These are phyloP conservation scores for Sphaerosporella brunnea DNA, from an alignment of 495 filamentous ascomycete species.

Conservation along the genomic window DNA sequence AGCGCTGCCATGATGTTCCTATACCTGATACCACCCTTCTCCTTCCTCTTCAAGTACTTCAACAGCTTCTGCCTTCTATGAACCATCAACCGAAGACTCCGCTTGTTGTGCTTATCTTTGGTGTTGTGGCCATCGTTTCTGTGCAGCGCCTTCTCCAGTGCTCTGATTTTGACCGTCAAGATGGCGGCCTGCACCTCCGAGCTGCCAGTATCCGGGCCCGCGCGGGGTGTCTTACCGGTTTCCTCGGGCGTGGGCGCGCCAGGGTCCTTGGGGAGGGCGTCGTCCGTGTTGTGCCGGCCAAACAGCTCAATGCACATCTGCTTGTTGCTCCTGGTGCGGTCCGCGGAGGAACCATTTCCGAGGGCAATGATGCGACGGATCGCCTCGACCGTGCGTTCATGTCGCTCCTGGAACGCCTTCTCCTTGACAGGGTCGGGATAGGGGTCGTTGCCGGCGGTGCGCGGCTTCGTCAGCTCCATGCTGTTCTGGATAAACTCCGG, in stretches of 20 bases:
- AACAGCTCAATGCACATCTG: conserved; percentile 71
- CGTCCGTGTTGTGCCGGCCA: conserved; percentile 81
- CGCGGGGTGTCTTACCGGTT: conserved; percentile 43
- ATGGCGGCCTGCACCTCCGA: conserved; percentile 96
- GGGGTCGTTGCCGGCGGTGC: conserved; percentile 39
- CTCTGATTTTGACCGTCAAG: conserved; percentile 80
- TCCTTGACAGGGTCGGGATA: conserved; percentile 29
- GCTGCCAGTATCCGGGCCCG: conserved; percentile 78
- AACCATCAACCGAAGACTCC: conserved; percentile 66
- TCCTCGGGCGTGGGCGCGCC: conserved; percentile 2
- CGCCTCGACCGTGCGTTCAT: conserved; percentile 43
- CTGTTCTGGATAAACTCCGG: conserved; percentile 44
- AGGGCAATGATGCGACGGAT: conserved; percentile 59
- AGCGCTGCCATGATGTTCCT: conserved; percentile 60
- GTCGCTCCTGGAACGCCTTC: conserved; percentile 29
- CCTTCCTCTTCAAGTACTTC: conserved; percentile 68
- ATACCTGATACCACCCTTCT: conserved; percentile 80
- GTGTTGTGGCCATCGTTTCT: conserved; percentile 25
- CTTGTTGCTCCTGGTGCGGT: conserved; percentile 60
- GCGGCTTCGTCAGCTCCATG: conserved; percentile 9
- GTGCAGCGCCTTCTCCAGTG: conserved; percentile 36
- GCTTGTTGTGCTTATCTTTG: conserved; percentile 82
- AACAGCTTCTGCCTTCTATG: conserved; percentile 81
- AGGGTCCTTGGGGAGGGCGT: conserved; percentile 34
- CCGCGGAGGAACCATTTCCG: conserved; percentile 54